A percentile compares a stretch with the other conserved stretches of the same genome.
These are phyloP conservation scores for Acrocalymma vagum DNA, from an alignment of 2,329 filamentous ascomycete species.

Conservation along the genomic window DNA sequence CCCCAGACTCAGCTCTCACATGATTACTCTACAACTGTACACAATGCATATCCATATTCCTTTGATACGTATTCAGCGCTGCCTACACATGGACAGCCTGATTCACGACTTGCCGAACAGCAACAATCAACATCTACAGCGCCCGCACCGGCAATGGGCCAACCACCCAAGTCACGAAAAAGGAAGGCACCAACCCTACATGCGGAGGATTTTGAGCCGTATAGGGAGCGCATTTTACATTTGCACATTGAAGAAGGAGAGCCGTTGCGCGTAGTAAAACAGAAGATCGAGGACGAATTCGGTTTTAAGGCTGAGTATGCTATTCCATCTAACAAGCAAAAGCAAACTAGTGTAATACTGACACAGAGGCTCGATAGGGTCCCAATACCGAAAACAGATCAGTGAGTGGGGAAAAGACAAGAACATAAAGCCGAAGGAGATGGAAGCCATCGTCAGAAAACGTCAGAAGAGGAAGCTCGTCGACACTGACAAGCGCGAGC, in stretches of 20 bases:
- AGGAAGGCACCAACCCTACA: constrained; percentile 24
- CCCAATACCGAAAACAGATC: constrained; percentile 28
- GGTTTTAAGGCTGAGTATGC: constrained; percentile 27
- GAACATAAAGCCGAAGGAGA: constrained; percentile 28
- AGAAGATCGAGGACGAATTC: constrained; percentile 17
- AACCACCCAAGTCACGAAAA: constrained; percentile 19
- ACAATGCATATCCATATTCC: too few species aligned
- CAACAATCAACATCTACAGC: background rate
- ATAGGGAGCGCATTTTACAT: constrained; percentile 13
- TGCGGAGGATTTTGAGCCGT: constrained; percentile 17
- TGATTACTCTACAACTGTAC: too few species aligned
- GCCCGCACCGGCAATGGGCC: constrained; percentile 10
- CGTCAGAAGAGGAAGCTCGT: constrained; percentile 21
- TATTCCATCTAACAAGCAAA: background rate
- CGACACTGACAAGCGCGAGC: constrained; percentile 11
- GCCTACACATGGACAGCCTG: background rate
- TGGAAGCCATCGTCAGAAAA: constrained; percentile 24
- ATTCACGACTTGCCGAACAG: constrained; percentile 3
- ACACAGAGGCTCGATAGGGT: constrained; percentile 6
- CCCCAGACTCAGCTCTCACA: too few species aligned
- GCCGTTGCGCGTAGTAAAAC: constrained; percentile 15
- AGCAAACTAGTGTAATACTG: background rate
- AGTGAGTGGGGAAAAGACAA: constrained; percentile 27
- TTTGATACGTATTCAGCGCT: background rate
- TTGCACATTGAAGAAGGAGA: constrained; percentile 16